phyloP scores from a whole-genome alignment of 257 asterid genomes.

The Solanum sejunctum region DNA sequence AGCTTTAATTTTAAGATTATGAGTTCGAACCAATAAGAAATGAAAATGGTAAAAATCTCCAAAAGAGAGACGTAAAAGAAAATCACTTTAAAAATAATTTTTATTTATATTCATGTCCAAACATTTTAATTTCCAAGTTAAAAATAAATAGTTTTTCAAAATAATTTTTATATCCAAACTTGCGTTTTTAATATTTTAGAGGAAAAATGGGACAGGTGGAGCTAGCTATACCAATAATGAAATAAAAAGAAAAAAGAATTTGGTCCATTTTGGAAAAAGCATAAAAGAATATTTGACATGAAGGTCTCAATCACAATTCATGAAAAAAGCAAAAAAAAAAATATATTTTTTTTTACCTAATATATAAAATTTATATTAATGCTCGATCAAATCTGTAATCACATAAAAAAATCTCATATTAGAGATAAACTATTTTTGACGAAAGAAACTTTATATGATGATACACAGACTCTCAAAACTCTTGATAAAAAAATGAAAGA shows the following conservation, averaged over 20 bases:
- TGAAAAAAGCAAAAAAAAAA: too few relatives aligned
- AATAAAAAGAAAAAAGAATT: background rate
- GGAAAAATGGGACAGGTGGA: background rate
- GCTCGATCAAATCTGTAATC: background rate
- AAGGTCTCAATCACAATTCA: background rate
- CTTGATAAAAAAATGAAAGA: background rate
- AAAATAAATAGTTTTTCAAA: too few relatives aligned
- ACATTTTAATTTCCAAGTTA: background rate
- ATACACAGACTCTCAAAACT: accelerated
- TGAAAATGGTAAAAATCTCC: too few relatives aligned
- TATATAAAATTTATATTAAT: background rate
- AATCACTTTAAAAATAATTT: background rate
- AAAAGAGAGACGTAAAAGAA: too few relatives aligned
- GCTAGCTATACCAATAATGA: background rate
- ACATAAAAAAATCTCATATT: background rate
- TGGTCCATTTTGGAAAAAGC: background rate
- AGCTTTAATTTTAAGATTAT: too few relatives aligned
- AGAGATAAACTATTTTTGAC: background rate
- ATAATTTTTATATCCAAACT: background rate
- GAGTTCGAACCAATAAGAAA: too few relatives aligned
- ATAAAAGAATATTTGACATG: background rate
- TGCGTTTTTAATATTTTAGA: background rate
- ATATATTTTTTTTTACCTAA: too few relatives aligned
- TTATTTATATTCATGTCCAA: background rate
- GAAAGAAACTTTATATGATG: background rate